phyloP scores from a whole-genome alignment of 371 early-diverging fungal species.

The Apophysomyces trapeziformis region DNA sequence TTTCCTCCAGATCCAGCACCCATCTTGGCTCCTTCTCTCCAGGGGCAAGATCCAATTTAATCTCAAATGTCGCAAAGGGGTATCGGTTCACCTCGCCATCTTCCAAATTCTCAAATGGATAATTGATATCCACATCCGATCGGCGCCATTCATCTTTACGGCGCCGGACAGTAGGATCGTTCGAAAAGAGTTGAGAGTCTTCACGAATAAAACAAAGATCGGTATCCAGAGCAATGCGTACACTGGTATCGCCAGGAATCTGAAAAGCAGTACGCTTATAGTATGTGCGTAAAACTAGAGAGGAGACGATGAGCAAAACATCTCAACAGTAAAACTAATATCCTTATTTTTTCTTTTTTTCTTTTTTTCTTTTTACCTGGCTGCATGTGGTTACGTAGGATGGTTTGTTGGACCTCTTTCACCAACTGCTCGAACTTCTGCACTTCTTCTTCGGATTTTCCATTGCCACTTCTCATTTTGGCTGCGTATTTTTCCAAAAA shows the following conservation, averaged over 20 bases:
- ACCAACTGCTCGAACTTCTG: constrained; percentile 76
- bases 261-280: constrained; percentile 99
- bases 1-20: constrained; percentile 91
- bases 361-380: constrained; percentile 73
- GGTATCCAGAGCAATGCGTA: constrained; percentile 99
- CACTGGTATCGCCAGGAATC: constrained; percentile 96
- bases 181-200: constrained; percentile 72
- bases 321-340: constrained; percentile 5
- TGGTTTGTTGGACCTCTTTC: constrained; percentile 79
- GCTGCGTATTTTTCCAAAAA: constrained; percentile 75
- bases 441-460: constrained; percentile 80
- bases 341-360: constrained; percentile 22
- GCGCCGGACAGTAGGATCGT: constrained; percentile 63
- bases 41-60: constrained; percentile 93
- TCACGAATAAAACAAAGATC: constrained; percentile 98
- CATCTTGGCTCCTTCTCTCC: constrained; percentile 94
- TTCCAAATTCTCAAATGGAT: constrained; percentile 79
- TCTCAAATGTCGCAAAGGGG: constrained; percentile 98
- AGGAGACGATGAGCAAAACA: background rate
- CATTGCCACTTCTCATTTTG: constrained; percentile 76
- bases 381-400: constrained; percentile 75
- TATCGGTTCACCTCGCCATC: constrained; percentile 88
- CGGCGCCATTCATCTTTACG: constrained; percentile 91
- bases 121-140: constrained; percentile 86
- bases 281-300: constrained; percentile 85